Base-by-base conservation (phyloP, 2,329 filamentous ascomycete species). In the Gyromitra esculenta region DNA sequence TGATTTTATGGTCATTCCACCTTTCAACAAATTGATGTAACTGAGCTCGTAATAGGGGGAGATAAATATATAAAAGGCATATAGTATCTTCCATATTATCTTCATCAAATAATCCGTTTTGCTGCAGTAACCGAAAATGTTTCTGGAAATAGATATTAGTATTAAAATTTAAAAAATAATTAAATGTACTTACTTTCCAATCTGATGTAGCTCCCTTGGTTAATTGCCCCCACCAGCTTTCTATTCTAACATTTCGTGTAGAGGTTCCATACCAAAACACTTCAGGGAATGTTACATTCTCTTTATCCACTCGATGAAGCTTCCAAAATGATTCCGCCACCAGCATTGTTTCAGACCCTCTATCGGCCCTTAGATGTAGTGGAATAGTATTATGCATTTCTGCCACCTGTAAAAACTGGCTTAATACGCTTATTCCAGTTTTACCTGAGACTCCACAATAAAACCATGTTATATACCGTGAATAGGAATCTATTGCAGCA, bases 401-500 rank as follows among this genome's bases (percentile, higher is more conserved):
- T 45, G 69, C 48, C 64, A 52, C 31, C 70, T 48, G 9, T 76
- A 79, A 45, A 41, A 77, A 80, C 15, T 81, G 68, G 15, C 68
- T 73, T n/a, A 79, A 64, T 9, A 81, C 77, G n/a, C 73, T 78
- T 6, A 80, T 63, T 2, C 75, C 68, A 5, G 64, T 77, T 56
- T 71, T 63, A 25, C 71, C 62, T 15, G 68, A 70, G 1, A 80
- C 73, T 0, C 79, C 73, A 73, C 77, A 25, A 70, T 75, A 78
- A 8, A 79, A 67, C 80, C 73, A 81, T 1, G 79, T 74, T n/a
- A 81, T 78, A 62, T 80, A 81, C 71, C 5, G 62, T 11, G 75
- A 80, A 56, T 80, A 81, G 0, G 68, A 57, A 78, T 81, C 77
- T 56, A 81, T 80, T 21, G 75, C 75, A 0, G 71, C 77, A 78